Base-by-base conservation (phyloP, 2,329 filamentous ascomycete species). In the Epichloe gansuensis region DNA sequence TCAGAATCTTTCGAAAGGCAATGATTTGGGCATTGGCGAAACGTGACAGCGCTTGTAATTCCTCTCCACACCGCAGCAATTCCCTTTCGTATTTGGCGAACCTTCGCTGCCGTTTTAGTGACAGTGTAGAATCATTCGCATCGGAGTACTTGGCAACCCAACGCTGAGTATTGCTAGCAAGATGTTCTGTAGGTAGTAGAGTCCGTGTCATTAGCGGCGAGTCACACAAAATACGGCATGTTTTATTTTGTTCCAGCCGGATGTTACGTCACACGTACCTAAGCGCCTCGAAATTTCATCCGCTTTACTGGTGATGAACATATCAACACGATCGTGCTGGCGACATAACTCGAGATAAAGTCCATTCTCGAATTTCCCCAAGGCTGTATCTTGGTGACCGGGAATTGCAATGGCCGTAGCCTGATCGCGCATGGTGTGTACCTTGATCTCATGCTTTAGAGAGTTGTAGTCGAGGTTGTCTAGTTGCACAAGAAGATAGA, bases 381-480 rank as follows among this genome's bases (percentile, higher is more conserved):
- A 72, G 1, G 74, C 68, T 8, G 72, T 67, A 63, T 85, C 81
- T 58, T 75, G 75, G 52, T 85, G 81, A 15, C 86, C 86, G 1
- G 88, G 88, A 52, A 93, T 91, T 21, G 83, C 76, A 52, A 90
- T 81, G 46, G 85, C 84, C 31, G 74, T 74, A 48, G 82, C 84
- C 61, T 86, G 81, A 66, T 84, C 81, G 45, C 77, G 79, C 12
- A 83, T 85, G 2, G 88, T 94, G 64, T 89, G 80, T 55, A 78
- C 78, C 67, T 91, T 93, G 73, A 94, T 91, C 62, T 88, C 77
- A 66, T 87, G 78, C 69, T 94, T 94, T 57, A 94, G 78, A 48
- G 86, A 86, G 66, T 91, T 88, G 74, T 94, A 94, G 67, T 93
- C 88, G 68, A 94, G 82, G 68, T 94, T 93, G 66, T 91, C 85